Evolutionary conservation across 2,329 filamentous ascomycete species (phyloP).

Genomic region (Colletotrichum incanum): DNA sequence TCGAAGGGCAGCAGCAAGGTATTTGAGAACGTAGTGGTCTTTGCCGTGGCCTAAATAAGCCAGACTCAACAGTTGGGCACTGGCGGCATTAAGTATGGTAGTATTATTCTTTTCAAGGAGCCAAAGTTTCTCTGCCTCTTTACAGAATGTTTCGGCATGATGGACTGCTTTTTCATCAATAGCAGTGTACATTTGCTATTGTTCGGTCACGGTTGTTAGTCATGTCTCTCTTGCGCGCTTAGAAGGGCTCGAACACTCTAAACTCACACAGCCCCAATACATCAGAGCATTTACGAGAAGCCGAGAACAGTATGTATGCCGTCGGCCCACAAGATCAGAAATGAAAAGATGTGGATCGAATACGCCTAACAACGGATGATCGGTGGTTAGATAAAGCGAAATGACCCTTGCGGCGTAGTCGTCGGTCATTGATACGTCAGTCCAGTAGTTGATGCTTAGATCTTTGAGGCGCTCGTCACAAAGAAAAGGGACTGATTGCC

Average conservation of each 20-base stretch:
- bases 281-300: slow-evolving; percentile 55
- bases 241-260: not conserved
- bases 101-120: slow-evolving; percentile 41
- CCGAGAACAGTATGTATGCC: slow-evolving; percentile 50
- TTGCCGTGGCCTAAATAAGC: slow-evolving; percentile 53
- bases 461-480: slow-evolving; percentile 51
- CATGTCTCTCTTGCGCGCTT: too few relatives aligned
- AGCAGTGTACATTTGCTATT: slow-evolving; percentile 54
- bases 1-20: slow-evolving; percentile 47
- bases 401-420: slow-evolving; percentile 52
- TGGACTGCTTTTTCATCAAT: slow-evolving; percentile 31
- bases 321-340: slow-evolving; percentile 49
- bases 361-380: slow-evolving; percentile 55
- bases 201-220: not conserved
- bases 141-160: slow-evolving; percentile 15
- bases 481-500: slow-evolving; percentile 30
- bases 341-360: slow-evolving; percentile 56
- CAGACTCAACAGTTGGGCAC: slow-evolving; percentile 53
- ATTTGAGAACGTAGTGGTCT: slow-evolving; percentile 52
- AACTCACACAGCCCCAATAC: slow-evolving; percentile 54
- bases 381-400: slow-evolving; percentile 56
- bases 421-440: slow-evolving; percentile 50
- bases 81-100: slow-evolving; percentile 49
- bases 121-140: slow-evolving; percentile 50
- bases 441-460: slow-evolving; percentile 54